Evolutionary conservation across 148 eudicot genomes (phyloP).

Genomic region (Vaccinium corymbosum): DNA sequence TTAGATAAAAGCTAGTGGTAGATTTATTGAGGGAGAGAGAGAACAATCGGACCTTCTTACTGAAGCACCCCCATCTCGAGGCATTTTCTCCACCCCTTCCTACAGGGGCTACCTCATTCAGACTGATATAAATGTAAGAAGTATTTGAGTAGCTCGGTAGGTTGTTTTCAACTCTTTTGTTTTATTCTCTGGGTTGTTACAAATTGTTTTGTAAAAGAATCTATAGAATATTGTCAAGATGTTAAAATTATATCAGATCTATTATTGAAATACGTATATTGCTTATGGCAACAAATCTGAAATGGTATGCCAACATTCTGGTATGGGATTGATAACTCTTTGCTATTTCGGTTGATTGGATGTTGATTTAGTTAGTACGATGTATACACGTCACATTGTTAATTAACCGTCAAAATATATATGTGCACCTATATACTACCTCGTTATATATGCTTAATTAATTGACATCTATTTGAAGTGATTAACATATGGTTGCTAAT

Average conservation of each 20-base stretch:
- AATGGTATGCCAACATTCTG: neutral
- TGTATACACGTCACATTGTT: neutral
- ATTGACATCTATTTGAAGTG: neutral
- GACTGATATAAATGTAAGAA: too few relatives aligned
- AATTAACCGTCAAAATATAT: neutral
- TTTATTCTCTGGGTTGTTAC: neutral
- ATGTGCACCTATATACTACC: neutral
- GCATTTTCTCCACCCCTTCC: too few relatives aligned
- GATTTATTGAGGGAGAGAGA: too few relatives aligned
- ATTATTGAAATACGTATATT: neutral
- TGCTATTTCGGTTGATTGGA: neutral
- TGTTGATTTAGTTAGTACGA: neutral
- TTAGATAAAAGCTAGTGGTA: too few relatives aligned
- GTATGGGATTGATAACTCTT: neutral
- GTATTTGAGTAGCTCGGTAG: too few relatives aligned
- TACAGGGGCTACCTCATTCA: too few relatives aligned
- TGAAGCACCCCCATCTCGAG: too few relatives aligned
- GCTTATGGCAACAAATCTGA: neutral
- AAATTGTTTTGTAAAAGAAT: neutral
- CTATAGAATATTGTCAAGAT: neutral
- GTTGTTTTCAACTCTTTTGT: neutral
- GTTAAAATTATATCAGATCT: neutral
- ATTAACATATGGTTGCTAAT: neutral
- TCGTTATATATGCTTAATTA: neutral
- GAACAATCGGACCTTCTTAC: too few relatives aligned